Evolutionary conservation across 768 basidiomycete species (phyloP), one percentile per base, ranked within the genome.

Genomic region (Trametes punicea): DNA sequence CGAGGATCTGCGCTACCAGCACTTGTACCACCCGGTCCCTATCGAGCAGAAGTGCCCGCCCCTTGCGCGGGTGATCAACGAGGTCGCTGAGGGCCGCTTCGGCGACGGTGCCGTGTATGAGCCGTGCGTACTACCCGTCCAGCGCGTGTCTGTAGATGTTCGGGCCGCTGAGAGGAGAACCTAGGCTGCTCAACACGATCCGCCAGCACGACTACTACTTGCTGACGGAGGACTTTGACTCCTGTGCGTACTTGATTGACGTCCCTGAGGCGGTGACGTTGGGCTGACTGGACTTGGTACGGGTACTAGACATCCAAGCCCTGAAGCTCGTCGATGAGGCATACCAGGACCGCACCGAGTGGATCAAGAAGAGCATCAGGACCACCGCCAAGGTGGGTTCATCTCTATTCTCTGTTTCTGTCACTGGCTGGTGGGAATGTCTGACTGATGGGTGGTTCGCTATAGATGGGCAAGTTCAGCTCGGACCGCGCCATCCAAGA

Each of bases 401-500:
- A 13, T 6, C 16, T 3, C 6, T n/a, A n/a, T n/a, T n/a, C n/a
- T n/a, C n/a, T n/a, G n/a, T n/a, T n/a, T n/a, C n/a, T n/a, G n/a
- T n/a, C 13, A 9, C 36, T 15, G 23, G 55, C n/a, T 9, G 62
- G 65, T 11, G 11, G 40, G 1, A 18, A n/a, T 6, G 21, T 2
- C 6, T 41, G 9, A 21, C 21, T 20, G n/a, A 23, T 41, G 0
- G 7, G 6, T 4, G 18, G 1, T 2, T 4, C 23, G 2, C 4
- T 34, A 47, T 62, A 87, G 83, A 98, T 97, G 94, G 94, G 93
- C 70, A 95, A 94, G 67, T 98, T 98, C 77, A 93, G 92, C 70
- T 91, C 90, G 30, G 96, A 98, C 69, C 81, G 95, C 49, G 90
- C 93, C 3, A 95, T 97, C 66, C 83, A 84, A 62, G 89, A 93